A percentile compares a stretch with the other conserved stretches of the same genome.
Evolutionary conservation across 805 yeast genomes (phyloP).

Genomic region (Wickerhamomyces bisporus): DNA sequence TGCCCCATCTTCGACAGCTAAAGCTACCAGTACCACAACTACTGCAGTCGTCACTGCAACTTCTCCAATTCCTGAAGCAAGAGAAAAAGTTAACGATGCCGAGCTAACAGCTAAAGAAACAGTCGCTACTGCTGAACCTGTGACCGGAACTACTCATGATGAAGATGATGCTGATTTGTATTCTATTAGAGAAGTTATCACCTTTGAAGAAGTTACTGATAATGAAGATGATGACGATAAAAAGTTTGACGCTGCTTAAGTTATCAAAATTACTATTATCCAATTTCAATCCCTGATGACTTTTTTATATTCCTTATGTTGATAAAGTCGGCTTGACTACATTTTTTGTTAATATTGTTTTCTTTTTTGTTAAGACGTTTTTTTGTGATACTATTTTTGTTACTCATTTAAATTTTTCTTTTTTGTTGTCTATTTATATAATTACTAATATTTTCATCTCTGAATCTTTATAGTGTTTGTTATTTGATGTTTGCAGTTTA

Average conservation of each 20-base stretch:
- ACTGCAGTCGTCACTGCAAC: background rate
- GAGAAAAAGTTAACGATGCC: conserved; percentile 1
- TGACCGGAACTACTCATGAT: background rate
- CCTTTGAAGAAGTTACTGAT: no score
- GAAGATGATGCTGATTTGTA: conserved; percentile 11
- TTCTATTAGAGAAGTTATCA: conserved; percentile 21
- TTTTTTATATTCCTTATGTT: no score
- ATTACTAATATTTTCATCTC: background rate
- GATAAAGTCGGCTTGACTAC: no score
- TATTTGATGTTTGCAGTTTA: background rate
- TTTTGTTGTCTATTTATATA: background rate
- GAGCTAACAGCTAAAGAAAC: conserved; percentile 3
- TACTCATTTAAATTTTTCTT: no score
- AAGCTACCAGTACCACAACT: background rate
- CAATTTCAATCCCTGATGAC: no score
- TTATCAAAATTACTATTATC: no score
- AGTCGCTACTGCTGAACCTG: conserved; percentile 5
- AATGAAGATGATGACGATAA: conserved; percentile 9
- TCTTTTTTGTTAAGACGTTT: background rate
- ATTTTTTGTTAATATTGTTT: no score
- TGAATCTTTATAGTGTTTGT: no score
- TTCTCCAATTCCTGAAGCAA: background rate
- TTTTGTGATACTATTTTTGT: no score
- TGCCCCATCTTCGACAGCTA: conserved; percentile 1
- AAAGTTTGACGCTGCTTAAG: no score